Percentiles rank a stretch among this genome's conserved stretches.
Evolutionary conservation across 1,139 yeast species (phyloP).

Genomic region (Lodderomyces oxycetoniae): DNA sequence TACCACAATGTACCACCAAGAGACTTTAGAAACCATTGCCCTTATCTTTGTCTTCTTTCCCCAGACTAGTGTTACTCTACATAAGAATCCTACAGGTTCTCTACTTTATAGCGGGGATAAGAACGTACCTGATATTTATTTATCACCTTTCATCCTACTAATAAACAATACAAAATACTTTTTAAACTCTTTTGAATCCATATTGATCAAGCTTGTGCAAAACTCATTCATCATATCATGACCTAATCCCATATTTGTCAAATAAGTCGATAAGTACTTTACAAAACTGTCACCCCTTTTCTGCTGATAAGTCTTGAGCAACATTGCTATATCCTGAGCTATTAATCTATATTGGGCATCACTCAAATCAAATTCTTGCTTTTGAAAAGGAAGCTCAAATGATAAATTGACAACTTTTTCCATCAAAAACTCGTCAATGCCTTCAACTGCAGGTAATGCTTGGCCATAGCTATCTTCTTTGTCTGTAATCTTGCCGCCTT

Average conservation of each 20-base stretch:
- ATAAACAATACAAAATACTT: slow-evolving; percentile 61
- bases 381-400: slow-evolving; percentile 77
- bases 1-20: slow-evolving; percentile 1
- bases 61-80: no score
- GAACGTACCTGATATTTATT: no score
- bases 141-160: slow-evolving; percentile 34
- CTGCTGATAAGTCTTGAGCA: slow-evolving; percentile 60
- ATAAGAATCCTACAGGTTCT: no score
- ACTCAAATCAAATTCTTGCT: slow-evolving; percentile 56
- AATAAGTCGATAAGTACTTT: slow-evolving; percentile 48
- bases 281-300: slow-evolving; percentile 39
- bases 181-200: slow-evolving; percentile 56
- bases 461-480: slow-evolving; percentile 49
- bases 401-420: slow-evolving; percentile 63
- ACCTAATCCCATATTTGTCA: slow-evolving; percentile 60
- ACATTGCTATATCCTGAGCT: slow-evolving; percentile 68
- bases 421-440: slow-evolving; percentile 65
- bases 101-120: no score
- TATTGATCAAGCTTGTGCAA: slow-evolving; percentile 49
- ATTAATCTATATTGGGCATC: slow-evolving; percentile 78
- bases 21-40: no score
- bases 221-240: slow-evolving; percentile 52
- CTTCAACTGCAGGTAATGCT: slow-evolving; percentile 56
- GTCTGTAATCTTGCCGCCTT: slow-evolving; percentile 59
- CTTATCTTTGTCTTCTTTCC: no score